Evolutionary conservation across 257 asterid genomes (phyloP), one percentile per base, ranked within the genome.

Genomic region (Gynochthodes officinalis): DNA sequence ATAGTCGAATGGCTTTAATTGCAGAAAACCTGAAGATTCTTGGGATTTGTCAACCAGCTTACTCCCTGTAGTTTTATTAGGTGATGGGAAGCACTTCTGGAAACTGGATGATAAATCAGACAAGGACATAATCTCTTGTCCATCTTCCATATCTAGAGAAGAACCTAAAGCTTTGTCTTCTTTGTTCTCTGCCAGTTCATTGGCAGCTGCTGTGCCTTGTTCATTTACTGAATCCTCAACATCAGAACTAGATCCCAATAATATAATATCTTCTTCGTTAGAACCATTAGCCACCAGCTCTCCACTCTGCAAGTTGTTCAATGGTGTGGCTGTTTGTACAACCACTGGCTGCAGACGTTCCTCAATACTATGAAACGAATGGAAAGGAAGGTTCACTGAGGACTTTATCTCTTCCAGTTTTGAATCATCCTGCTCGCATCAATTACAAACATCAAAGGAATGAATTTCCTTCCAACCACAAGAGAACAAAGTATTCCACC

Each of bases 391-490:
- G 77, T 77, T 87, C 66, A 91, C 95, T 2, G 87, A 79, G 64
- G 98, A 82, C 73, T 86, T 88, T 73, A 94, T 94, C 78, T 88
- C 91, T 83, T 87, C 93, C 67, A 94, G 85, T 79, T 94, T 90
- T 70, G 79, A 77, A 28, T 78, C 89, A 83, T 84, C 85, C 35
- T 74, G 82, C 50, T 79, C 88, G 89, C 87, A 63, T 37, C 57
- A 69, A 43, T 71, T 21, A 59, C 32, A 71, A 62, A 59, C 7
- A 70, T 28, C 28, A 50, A 57, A 50, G 68, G 59, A 68, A 66
- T 15, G 53, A 65, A 32, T 39, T 16, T 33, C 5, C 63, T 23
- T 23, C 9, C n/a, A n/a, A n/a, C n/a, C n/a, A n/a, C n/a, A n/a
- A n/a, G n/a, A n/a, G n/a, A n/a, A n/a, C n/a, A n/a, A n/a, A n/a